Percentiles rank a stretch among this genome's conserved stretches.
These are phyloP conservation scores for Daldinia eschscholtzii DNA, from an alignment of 2,329 filamentous ascomycete genomes.

Conservation along the genomic window DNA sequence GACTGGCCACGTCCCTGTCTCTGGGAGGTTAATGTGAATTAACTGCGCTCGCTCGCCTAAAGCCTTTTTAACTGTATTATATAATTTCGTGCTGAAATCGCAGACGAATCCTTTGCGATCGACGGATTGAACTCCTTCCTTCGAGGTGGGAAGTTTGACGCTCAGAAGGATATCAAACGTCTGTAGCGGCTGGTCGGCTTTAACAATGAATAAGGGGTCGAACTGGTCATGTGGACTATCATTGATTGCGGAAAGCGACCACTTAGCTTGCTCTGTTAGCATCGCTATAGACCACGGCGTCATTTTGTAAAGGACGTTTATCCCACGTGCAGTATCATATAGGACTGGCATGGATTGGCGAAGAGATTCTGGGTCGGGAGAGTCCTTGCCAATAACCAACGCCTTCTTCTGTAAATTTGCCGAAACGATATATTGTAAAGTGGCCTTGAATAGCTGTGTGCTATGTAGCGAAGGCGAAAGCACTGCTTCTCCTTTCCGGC, in stretches of 20 bases:
- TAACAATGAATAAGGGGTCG: conserved; percentile 82
- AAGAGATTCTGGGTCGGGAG: conserved; percentile 56
- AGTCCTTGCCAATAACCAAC: conserved; percentile 64
- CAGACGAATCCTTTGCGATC: conserved; percentile 60
- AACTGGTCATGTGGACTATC: conserved; percentile 84
- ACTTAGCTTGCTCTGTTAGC: conserved; percentile 79
- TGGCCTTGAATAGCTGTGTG: conserved; percentile 94
- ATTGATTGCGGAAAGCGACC: conserved; percentile 80
- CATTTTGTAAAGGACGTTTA: conserved; percentile 95
- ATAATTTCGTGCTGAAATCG: conserved; percentile 68
- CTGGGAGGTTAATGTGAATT: conserved; percentile 68
- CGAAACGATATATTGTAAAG: conserved; percentile 85
- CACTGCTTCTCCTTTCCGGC: conserved; percentile 75
- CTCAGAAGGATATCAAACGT: conserved; percentile 65
- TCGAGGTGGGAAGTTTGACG: conserved; percentile 47
- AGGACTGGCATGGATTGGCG: conserved; percentile 73
- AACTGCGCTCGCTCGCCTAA: conserved; percentile 80
- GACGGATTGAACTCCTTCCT: conserved; percentile 44
- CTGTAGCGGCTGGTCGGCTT: conserved; percentile 66
- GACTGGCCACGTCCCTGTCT: conserved; percentile 61
- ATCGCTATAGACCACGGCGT: conserved; percentile 82
- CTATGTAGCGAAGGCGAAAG: conserved; percentile 86
- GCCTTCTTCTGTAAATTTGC: conserved; percentile 79
- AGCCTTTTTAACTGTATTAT: conserved; percentile 75
- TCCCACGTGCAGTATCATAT: conserved; percentile 78